Evolutionary conservation across 371 early-diverging fungal genomes (phyloP).

Genomic region (Lichtheimia corymbifera): DNA sequence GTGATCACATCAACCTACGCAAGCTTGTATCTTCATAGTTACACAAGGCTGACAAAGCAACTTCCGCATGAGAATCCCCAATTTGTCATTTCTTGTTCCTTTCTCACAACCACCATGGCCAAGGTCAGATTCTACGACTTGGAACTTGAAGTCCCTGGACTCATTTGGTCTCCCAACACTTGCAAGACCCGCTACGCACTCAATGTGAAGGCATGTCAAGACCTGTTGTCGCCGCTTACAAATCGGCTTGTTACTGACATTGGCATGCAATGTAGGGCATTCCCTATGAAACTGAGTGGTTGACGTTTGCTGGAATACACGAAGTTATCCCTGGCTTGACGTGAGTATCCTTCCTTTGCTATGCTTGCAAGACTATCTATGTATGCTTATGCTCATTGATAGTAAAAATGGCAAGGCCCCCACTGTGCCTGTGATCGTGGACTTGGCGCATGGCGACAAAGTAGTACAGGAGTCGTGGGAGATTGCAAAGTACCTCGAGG

Average conservation of each 20-base stretch:
- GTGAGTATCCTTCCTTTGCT: slow-evolving; percentile 3
- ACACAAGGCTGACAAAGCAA: too few relatives aligned
- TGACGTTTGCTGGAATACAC: slow-evolving; percentile 8
- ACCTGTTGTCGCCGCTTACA: neutral
- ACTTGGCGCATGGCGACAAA: slow-evolving; percentile 11
- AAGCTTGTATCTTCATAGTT: too few relatives aligned
- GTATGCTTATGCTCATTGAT: neutral
- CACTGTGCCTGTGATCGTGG: slow-evolving; percentile 23
- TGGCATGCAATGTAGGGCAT: slow-evolving; percentile 11
- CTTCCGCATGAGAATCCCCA: too few relatives aligned
- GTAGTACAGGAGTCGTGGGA: slow-evolving; percentile 24
- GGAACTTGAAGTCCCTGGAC: slow-evolving; percentile 2
- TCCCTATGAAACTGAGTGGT: slow-evolving; percentile 16
- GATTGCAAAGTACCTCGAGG: slow-evolving; percentile 23
- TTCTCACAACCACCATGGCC: slow-evolving; percentile 7
- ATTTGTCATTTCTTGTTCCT: too few relatives aligned
- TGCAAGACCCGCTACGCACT: slow-evolving; percentile 25
- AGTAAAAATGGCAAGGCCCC: slow-evolving; percentile 13
- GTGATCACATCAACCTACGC: too few relatives aligned
- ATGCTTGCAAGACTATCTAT: too few relatives aligned
- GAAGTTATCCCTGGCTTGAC: slow-evolving; percentile 13
- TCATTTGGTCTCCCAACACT: slow-evolving; percentile 23
- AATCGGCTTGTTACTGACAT: neutral
- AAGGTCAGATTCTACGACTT: slow-evolving; percentile 16
- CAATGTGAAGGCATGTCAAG: slow-evolving; percentile 17